Evolutionary conservation across 495 filamentous ascomycete species (phyloP).

Genomic region (Aspergillus mulundensis): DNA sequence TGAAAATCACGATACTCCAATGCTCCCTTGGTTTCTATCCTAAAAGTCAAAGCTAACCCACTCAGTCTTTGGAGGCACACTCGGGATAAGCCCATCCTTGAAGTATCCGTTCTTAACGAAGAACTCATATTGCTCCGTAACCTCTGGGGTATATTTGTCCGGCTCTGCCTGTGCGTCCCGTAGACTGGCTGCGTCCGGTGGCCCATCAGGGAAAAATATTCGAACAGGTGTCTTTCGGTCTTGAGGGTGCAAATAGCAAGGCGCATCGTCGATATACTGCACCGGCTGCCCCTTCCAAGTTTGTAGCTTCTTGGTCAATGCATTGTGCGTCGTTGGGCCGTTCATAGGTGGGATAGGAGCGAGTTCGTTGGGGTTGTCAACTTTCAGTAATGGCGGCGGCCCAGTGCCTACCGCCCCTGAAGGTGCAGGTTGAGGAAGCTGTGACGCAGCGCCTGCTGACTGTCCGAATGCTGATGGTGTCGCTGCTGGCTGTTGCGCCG

Average conservation of each 20-base stretch:
- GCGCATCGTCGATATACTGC: slow-evolving; percentile 45
- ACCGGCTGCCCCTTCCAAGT: slow-evolving; percentile 56
- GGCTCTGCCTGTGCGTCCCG: slow-evolving; percentile 35
- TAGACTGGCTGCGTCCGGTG: slow-evolving; percentile 49
- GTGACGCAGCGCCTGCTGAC: not conserved
- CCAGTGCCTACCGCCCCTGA: slow-evolving; percentile 19
- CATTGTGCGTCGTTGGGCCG: slow-evolving; percentile 37
- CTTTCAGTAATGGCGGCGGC: slow-evolving; percentile 29
- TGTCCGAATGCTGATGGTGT: not conserved
- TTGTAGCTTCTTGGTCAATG: slow-evolving; percentile 31
- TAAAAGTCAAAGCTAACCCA: slow-evolving; percentile 70
- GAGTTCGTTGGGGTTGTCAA: slow-evolving; percentile 27
- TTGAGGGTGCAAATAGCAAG: slow-evolving; percentile 47
- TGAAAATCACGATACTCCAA: not conserved
- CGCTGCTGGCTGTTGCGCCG: not conserved
- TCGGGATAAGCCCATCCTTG: slow-evolving; percentile 59
- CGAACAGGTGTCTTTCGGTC: slow-evolving; percentile 47
- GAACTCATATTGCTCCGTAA: slow-evolving; percentile 54
- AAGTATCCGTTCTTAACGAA: slow-evolving; percentile 61
- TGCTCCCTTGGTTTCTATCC: not conserved
- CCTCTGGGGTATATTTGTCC: slow-evolving; percentile 43
- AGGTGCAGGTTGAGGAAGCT: slow-evolving; percentile 2
- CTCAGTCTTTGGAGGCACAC: slow-evolving; percentile 68
- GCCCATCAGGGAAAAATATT: slow-evolving; percentile 68
- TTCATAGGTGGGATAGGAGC: slow-evolving; percentile 35